phyloP scores from a whole-genome alignment of 2,329 filamentous ascomycete species.

The Curvularia sp. region DNA sequence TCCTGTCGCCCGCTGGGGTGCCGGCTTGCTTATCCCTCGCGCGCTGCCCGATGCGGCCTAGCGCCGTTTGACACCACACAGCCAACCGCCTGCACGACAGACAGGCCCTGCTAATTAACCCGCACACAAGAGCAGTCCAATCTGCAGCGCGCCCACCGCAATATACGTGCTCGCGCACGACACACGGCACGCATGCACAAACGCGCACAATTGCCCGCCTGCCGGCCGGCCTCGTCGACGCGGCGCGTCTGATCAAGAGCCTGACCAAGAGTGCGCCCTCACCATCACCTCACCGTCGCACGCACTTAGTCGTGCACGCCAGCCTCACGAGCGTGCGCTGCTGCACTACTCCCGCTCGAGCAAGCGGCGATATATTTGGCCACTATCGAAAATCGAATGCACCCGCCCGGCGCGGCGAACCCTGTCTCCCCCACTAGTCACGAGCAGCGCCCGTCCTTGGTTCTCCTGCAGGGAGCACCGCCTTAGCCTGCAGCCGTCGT shows the following conservation, averaged over 20 bases:
- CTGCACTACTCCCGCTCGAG: slow-evolving; percentile 9
- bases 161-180: neutral
- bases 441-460: slow-evolving; percentile 17
- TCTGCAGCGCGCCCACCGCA: neutral
- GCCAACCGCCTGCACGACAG: slow-evolving; percentile 31
- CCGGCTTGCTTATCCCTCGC: slow-evolving; percentile 8
- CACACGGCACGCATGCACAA: too few relatives aligned
- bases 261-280: too few relatives aligned
- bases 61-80: slow-evolving; percentile 26
- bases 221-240: too few relatives aligned
- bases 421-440: slow-evolving; percentile 21
- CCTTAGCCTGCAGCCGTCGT: slow-evolving; percentile 24
- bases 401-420: slow-evolving; percentile 18
- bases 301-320: neutral
- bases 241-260: too few relatives aligned
- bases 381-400: slow-evolving; percentile 38
- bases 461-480: slow-evolving; percentile 32
- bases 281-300: too few relatives aligned
- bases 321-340: neutral
- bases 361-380: slow-evolving; percentile 32
- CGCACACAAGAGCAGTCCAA: neutral
- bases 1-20: neutral
- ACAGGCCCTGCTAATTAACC: slow-evolving; percentile 26
- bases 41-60: slow-evolving; percentile 12
- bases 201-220: too few relatives aligned